These are phyloP conservation scores for Terfezia claveryi DNA, from an alignment of 495 filamentous ascomycete species.

Conservation along the genomic window DNA sequence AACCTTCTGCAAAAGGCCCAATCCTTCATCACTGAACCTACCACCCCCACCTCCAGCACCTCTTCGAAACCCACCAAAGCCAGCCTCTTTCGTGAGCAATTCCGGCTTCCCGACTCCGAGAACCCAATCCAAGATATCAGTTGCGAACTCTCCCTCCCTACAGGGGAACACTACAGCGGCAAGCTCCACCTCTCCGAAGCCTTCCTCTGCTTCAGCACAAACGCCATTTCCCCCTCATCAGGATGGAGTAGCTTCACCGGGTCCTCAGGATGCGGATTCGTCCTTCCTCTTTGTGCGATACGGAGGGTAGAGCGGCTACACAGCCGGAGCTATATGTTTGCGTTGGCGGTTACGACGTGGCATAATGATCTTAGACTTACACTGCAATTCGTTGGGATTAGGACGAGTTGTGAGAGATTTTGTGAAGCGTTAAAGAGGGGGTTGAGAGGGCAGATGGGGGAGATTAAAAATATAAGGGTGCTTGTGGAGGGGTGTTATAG, in stretches of 20 bases:
- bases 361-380: constrained; percentile 72
- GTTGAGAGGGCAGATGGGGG: constrained; percentile 60
- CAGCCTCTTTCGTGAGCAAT: constrained; percentile 82
- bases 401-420: constrained; percentile 78
- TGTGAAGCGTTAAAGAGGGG: constrained; percentile 87
- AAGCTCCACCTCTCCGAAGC: constrained; percentile 82
- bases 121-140: constrained; percentile 86
- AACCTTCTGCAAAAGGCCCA: constrained; percentile 87
- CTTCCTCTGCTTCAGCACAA: constrained; percentile 89
- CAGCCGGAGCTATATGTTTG: constrained; percentile 75
- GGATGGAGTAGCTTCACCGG: constrained; percentile 26
- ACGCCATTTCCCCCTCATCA: constrained; percentile 52
- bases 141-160: constrained; percentile 70
- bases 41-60: constrained; percentile 43
- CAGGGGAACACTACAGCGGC: constrained; percentile 73
- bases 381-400: constrained; percentile 68
- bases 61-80: constrained; percentile 73
- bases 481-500: constrained; percentile 75
- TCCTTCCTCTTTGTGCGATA: constrained; percentile 78
- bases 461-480: constrained; percentile 56
- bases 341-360: constrained; percentile 87
- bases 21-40: constrained; percentile 62
- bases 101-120: constrained; percentile 79
- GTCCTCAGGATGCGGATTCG: constrained; percentile 92
- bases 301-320: constrained; percentile 78